Base-by-base conservation (phyloP, 768 basidiomycete species). In the Pulveroboletus ravenelii region DNA sequence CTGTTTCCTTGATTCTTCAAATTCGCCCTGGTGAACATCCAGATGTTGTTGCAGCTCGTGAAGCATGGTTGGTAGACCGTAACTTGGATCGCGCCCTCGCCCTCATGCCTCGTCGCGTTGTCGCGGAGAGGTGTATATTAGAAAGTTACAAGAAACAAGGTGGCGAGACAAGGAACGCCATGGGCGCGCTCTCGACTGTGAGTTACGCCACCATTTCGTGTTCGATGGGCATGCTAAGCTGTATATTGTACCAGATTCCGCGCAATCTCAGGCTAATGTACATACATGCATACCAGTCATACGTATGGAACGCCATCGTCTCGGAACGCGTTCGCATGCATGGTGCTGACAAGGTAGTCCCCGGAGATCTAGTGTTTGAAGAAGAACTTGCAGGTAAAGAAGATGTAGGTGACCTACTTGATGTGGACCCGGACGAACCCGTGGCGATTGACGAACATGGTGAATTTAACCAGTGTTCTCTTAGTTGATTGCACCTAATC, bases 241-340 rank as follows among this genome's bases (percentile, higher is more conserved):
- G 52, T 52, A 13, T 37, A 10, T 25, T 48, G 17, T 10, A 30
- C n/a, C 37, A 97, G 95, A 98, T 99, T 58, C 96, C 96, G 13
- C 80, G 87, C 49, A 98, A 95, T 63, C 79, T 99, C 52, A 81
- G 96, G 45, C 72, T 96, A 56, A 97, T 99, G 90, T 99, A 98
- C 66, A 84, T 97, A 48, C 96, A 99, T 68, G 94, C 94, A 29
- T 99, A 97, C 66, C 96, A 99, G 67, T 94, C 91, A 14, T 99
- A 97, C 60, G 85, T 98, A 31, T 99, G 95, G 95, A 99, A 99
- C 69, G 84, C 92, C 41, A 85, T 97, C 49, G 91, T 94, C 36
- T 97, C 94, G 3, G 93, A 97, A 69, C 87, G 96, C 12, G 84
- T 98, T 61, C 83, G 81, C 52, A 75, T 77, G 42, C 84, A 84